Conservation (phyloP, 768 basidiomycete species). For the Exidia glandulosa region DNA sequence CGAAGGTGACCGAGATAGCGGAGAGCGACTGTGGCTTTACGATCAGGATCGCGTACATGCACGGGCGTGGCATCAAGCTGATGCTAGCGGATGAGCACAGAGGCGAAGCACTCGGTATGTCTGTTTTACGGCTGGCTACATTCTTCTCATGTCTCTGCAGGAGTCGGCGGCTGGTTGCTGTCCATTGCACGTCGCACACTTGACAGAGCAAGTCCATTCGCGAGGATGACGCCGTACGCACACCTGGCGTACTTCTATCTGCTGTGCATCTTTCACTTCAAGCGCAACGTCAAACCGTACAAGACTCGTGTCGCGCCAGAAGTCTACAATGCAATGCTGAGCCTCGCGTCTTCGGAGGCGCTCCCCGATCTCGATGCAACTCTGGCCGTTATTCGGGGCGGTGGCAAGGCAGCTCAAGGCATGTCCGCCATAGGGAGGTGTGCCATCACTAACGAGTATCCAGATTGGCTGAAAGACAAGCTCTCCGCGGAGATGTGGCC, state of each 20-base stretch:
- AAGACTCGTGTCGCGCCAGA: too few species aligned
- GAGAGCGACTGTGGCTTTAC: conserved; percentile 10
- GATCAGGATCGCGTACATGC: conserved; percentile 15
- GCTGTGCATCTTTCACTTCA: conserved; percentile 15
- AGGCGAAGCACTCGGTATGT: conserved; percentile 15
- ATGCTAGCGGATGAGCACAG: conserved; percentile 17
- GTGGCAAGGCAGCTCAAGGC: conserved; percentile 15
- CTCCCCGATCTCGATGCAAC: conserved; percentile 10
- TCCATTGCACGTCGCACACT: too few species aligned
- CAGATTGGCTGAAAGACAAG: conserved; percentile 4
- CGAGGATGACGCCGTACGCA: conserved; percentile 14
- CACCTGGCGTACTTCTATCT: conserved; percentile 15
- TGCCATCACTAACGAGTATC: neutral
- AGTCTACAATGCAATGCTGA: conserved; percentile 13
- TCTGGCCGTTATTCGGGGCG: conserved; percentile 8
- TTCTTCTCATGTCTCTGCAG: too few species aligned
- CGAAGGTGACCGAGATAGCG: conserved; percentile 12
- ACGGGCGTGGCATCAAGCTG: conserved; percentile 12
- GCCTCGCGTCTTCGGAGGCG: conserved; percentile 12
- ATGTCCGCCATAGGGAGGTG: conserved; percentile 5
- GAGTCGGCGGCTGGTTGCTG: too few species aligned
- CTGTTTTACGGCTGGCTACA: too few species aligned
- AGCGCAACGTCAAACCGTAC: conserved; percentile 3
- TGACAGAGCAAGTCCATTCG: neutral
- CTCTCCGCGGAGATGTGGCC: neutral